These are phyloP conservation scores for Jackrogersella multiformis DNA, from an alignment of 495 filamentous ascomycete genomes.

Conservation along the genomic window DNA sequence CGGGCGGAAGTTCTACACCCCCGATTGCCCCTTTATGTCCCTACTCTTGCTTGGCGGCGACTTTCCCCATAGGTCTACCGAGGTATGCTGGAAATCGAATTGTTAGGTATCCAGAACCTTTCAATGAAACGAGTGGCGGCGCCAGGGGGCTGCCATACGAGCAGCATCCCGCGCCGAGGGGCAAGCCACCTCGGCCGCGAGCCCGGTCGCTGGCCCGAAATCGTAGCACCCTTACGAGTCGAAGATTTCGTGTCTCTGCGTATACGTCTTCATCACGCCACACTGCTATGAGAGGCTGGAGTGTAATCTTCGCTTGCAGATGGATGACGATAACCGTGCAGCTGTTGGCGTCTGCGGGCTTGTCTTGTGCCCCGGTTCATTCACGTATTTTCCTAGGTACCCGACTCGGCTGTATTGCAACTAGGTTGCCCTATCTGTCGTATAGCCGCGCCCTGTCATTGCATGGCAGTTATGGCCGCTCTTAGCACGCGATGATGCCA, in stretches of 20 bases:
- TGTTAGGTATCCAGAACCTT: slow-evolving; percentile 14
- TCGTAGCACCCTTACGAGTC: slow-evolving; percentile 11
- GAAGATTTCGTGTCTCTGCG: slow-evolving; percentile 9
- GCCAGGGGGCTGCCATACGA: slow-evolving; percentile 37
- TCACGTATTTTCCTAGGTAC: slow-evolving; percentile 40
- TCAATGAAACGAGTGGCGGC: slow-evolving; percentile 41
- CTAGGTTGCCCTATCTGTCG: slow-evolving; percentile 31
- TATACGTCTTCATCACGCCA: slow-evolving; percentile 37
- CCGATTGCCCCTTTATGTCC: slow-evolving; percentile 6
- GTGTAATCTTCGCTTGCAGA: slow-evolving; percentile 33
- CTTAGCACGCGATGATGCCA: slow-evolving; percentile 41
- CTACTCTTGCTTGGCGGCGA: slow-evolving; percentile 6
- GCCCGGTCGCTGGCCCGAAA: slow-evolving; percentile 38
- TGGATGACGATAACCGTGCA: slow-evolving; percentile 44
- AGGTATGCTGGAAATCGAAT: slow-evolving; percentile 11
- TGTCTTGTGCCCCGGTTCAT: slow-evolving; percentile 34
- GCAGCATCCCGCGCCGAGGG: slow-evolving; percentile 39
- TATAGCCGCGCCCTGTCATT: slow-evolving; percentile 41
- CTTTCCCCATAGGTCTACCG: slow-evolving; percentile 20
- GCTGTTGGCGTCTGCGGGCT: slow-evolving; percentile 33
- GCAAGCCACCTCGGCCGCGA: slow-evolving; percentile 34
- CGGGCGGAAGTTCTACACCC: slow-evolving; percentile 10
- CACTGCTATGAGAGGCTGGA: slow-evolving; percentile 9
- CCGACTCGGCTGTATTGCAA: slow-evolving; percentile 44
- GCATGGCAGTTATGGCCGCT: slow-evolving; percentile 15